Evolutionary conservation across 1,139 yeast genomes (phyloP).

Genomic region (Hemisphaericaspora xylanilytica): DNA sequence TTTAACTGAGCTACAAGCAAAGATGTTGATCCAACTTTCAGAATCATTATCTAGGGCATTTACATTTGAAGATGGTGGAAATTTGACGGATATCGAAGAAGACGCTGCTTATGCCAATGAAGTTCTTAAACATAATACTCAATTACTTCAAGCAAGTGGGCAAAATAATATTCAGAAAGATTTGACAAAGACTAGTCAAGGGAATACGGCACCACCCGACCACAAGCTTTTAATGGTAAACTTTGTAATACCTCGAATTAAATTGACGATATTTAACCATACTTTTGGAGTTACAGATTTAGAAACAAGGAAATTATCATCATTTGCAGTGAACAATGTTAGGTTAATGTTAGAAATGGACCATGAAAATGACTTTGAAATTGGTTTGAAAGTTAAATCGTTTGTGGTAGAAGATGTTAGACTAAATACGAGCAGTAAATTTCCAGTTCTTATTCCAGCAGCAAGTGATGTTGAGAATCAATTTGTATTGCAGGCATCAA

Average conservation of each 20-base stretch:
- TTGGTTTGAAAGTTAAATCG: constrained; percentile 66
- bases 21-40: constrained; percentile 54
- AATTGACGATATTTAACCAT: constrained; percentile 62
- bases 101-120: constrained; percentile 62
- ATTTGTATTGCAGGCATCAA: constrained; percentile 54
- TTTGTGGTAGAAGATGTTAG: constrained; percentile 80
- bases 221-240: constrained; percentile 45
- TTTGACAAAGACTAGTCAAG: background rate
- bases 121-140: constrained; percentile 32
- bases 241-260: constrained; percentile 60
- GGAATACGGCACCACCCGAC: constrained; percentile 21
- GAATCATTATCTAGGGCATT: constrained; percentile 61
- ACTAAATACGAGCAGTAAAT: constrained; percentile 57
- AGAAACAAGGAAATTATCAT: constrained; percentile 52
- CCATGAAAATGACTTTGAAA: constrained; percentile 54
- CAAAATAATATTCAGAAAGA: constrained; percentile 1
- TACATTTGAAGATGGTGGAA: constrained; percentile 31
- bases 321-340: constrained; percentile 61
- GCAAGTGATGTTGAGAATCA: constrained; percentile 65
- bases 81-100: constrained; percentile 56
- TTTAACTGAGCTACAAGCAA: constrained; percentile 76
- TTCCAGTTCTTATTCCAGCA: constrained; percentile 78
- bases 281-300: constrained; percentile 44
- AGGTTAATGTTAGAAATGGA: constrained; percentile 50
- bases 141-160: constrained; percentile 7